Percentiles rank a stretch among this genome's conserved stretches.
phyloP scores from a whole-genome alignment of 306 rosid genomes.

The Clitoria ternatea region DNA sequence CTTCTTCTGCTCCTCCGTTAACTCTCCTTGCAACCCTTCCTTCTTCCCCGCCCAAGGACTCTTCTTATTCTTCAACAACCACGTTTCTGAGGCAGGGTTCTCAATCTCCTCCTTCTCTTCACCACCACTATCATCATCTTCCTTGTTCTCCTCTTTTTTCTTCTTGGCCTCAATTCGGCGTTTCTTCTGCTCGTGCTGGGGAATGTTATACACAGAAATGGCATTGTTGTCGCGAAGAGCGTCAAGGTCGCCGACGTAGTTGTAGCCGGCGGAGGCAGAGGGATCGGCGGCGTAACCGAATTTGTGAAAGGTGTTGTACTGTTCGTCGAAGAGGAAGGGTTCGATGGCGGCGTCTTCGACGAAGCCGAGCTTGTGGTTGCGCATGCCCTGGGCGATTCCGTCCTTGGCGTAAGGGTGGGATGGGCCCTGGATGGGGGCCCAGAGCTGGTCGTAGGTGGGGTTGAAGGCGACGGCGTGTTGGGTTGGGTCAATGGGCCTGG shows the following conservation, averaged over 20 bases:
- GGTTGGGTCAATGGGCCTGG: constrained; percentile 74
- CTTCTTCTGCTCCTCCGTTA: constrained; percentile 88
- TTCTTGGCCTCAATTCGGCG: constrained; percentile 36
- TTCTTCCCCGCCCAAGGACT: constrained; percentile 97
- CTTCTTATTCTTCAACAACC: constrained; percentile 86
- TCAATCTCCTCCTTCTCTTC: constrained; percentile 41
- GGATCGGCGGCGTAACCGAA: constrained; percentile 94
- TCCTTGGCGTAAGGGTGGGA: constrained; percentile 94
- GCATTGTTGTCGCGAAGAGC: constrained; percentile 63
- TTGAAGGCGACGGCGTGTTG: constrained; percentile 70
- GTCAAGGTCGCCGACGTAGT: constrained; percentile 68
- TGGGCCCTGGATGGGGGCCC: constrained; percentile 91
- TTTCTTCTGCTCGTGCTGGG: constrained; percentile 77
- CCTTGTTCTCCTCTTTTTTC: constrained; percentile 37
- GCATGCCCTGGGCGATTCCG: constrained; percentile 90
- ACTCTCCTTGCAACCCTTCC: constrained; percentile 68
- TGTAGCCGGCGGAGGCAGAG: constrained; percentile 67
- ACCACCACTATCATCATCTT: background rate
- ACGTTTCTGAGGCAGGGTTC: constrained; percentile 67
- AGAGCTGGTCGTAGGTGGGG: constrained; percentile 89
- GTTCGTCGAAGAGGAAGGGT: constrained; percentile 86
- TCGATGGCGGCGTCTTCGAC: constrained; percentile 86
- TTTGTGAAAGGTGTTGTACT: constrained; percentile 84
- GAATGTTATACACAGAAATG: constrained; percentile 70
- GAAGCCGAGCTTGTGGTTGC: constrained; percentile 93